phyloP scores from a whole-genome alignment of 257 asterid species.

The Lantana camara region DNA sequence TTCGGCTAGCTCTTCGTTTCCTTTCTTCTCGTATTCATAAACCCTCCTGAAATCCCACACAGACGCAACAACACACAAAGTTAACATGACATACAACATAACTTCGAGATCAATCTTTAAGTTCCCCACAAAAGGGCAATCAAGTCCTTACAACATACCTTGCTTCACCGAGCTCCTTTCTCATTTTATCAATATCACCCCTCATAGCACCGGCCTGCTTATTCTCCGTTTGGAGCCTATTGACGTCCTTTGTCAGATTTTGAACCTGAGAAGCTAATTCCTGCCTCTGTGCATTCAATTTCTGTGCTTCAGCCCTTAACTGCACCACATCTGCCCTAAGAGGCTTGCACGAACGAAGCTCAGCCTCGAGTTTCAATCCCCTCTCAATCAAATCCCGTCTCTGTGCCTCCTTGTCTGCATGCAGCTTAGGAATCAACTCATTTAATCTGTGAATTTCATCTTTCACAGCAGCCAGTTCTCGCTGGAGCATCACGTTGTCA shows the following conservation, averaged over 20 bases:
- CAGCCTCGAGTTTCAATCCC: constrained; percentile 79
- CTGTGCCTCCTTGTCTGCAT: constrained; percentile 72
- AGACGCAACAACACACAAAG: constrained; percentile 9
- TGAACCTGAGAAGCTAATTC: constrained; percentile 69
- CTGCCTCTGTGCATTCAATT: constrained; percentile 52
- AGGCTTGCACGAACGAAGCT: constrained; percentile 64
- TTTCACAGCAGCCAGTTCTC: constrained; percentile 75
- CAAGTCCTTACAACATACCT: constrained; percentile 46
- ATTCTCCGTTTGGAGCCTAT: constrained; percentile 61
- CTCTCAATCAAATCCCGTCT: constrained; percentile 75
- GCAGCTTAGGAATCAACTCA: constrained; percentile 67
- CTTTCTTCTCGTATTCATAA: constrained; percentile 77
- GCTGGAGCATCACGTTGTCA: constrained; percentile 81
- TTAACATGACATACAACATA: constrained; percentile 2
- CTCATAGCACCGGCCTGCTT: constrained; percentile 60
- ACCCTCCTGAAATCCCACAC: constrained; percentile 54
- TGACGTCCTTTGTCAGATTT: constrained; percentile 64
- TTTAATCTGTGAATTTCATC: constrained; percentile 77
- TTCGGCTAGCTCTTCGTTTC: constrained; percentile 66
- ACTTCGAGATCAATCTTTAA: background rate
- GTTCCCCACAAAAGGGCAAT: background rate
- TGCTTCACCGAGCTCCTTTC: constrained; percentile 65
- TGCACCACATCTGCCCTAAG: constrained; percentile 62
- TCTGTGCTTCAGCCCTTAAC: constrained; percentile 71
- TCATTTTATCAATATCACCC: constrained; percentile 71